Evolutionary conservation across 768 basidiomycete species (phyloP).

Genomic region (Pulveroboletus ravenelii): DNA sequence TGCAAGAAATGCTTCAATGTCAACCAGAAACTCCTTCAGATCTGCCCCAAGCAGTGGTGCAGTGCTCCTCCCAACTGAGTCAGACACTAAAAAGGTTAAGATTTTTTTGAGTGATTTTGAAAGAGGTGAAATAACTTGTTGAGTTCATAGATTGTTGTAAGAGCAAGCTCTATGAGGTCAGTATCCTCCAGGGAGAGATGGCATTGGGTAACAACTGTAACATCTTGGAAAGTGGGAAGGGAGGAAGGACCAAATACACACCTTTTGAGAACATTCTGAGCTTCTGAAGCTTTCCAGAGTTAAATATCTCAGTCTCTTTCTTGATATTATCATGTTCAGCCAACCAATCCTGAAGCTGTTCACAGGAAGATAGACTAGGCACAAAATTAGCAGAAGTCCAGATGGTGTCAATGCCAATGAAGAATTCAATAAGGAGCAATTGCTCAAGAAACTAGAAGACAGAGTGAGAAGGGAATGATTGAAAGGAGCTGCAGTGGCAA

Average conservation of each 20-base stretch:
- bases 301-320: constrained; percentile 83
- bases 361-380: constrained; percentile 61
- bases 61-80: constrained; percentile 77
- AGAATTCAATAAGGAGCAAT: constrained; percentile 75
- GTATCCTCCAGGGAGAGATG: constrained; percentile 85
- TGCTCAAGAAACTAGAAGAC: constrained; percentile 63
- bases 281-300: constrained; percentile 79
- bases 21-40: constrained; percentile 55
- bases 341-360: constrained; percentile 68
- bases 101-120: constrained; percentile 70
- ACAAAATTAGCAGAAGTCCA: constrained; percentile 52
- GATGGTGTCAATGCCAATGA: constrained; percentile 63
- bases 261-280: constrained; percentile 84
- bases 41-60: constrained; percentile 68
- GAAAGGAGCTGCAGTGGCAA: constrained; percentile 6
- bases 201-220: constrained; percentile 74
- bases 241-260: constrained; percentile 29
- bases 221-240: constrained; percentile 2
- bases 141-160: constrained; percentile 80
- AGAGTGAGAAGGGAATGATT: constrained; percentile 3
- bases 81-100: constrained; percentile 71
- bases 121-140: constrained; percentile 85
- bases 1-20: constrained; percentile 56
- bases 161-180: constrained; percentile 85
- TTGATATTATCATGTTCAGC: constrained; percentile 79